A percentile compares a stretch with the other conserved stretches of the same genome.
Evolutionary conservation across 2,329 filamentous ascomycete genomes (phyloP).

Genomic region (Sordariomycetes sp.): DNA sequence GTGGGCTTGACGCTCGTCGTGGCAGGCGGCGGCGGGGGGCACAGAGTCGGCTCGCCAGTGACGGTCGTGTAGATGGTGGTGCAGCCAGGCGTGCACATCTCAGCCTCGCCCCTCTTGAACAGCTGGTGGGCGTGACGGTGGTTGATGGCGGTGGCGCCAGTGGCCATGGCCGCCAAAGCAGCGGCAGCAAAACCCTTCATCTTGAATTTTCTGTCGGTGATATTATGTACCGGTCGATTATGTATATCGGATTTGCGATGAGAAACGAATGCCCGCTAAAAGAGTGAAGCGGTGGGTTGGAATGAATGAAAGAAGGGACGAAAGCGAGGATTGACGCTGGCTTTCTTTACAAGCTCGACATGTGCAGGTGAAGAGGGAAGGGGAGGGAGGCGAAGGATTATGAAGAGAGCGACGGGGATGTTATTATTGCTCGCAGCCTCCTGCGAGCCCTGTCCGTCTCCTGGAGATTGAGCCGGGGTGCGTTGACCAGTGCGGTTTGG

Average conservation of each 20-base stretch:
- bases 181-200: slow-evolving; percentile 70
- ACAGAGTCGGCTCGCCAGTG: slow-evolving; percentile 53
- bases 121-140: slow-evolving; percentile 53
- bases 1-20: slow-evolving; percentile 9
- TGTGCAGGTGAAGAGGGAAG: slow-evolving; percentile 29
- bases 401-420: slow-evolving; percentile 24
- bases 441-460: not conserved
- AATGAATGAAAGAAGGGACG: slow-evolving; percentile 37
- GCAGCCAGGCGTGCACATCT: slow-evolving; percentile 55
- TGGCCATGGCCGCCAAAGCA: slow-evolving; percentile 51
- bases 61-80: slow-evolving; percentile 65
- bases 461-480: not conserved
- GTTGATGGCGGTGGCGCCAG: slow-evolving; percentile 44
- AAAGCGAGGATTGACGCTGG: slow-evolving; percentile 35
- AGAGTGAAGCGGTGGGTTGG: slow-evolving; percentile 67
- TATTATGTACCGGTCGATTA: slow-evolving; percentile 9
- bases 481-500: no score
- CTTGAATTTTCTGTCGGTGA: slow-evolving; percentile 10
- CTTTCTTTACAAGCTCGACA: slow-evolving; percentile 43
- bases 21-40: slow-evolving; percentile 25
- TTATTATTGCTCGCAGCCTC: slow-evolving; percentile 23
- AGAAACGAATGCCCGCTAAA: slow-evolving; percentile 75
- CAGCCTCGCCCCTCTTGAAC: slow-evolving; percentile 41
- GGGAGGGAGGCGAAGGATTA: slow-evolving; percentile 21
- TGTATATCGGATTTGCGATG: slow-evolving; percentile 14